Percentiles rank a stretch among this genome's conserved stretches.
phyloP scores from a whole-genome alignment of 352 stramenopile species.

The Globisporangium spiculum region DNA sequence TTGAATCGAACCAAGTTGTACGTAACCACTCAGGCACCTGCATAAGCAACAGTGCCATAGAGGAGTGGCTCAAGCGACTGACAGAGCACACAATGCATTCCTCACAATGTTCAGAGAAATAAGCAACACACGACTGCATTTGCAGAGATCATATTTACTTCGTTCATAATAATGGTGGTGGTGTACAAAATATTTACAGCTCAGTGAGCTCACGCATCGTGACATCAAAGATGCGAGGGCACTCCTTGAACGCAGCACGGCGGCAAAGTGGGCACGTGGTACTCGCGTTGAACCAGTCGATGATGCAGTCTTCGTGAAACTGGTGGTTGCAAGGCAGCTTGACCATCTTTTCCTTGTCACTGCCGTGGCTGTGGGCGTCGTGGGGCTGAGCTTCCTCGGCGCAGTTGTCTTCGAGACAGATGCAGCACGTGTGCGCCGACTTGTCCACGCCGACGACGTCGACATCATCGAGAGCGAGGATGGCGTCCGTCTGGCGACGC shows the following conservation, averaged over 20 bases:
- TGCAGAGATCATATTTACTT: slow-evolving; percentile 13
- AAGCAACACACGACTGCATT: not conserved
- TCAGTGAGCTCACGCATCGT: slow-evolving; percentile 31
- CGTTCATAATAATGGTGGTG: slow-evolving; percentile 14
- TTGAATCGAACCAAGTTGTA: slow-evolving; percentile 2
- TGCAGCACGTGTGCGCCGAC: slow-evolving; percentile 18
- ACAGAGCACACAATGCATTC: not conserved
- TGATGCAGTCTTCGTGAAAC: slow-evolving; percentile 79
- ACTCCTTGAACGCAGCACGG: slow-evolving; percentile 35
- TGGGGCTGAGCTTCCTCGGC: not conserved
- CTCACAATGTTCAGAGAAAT: not conserved
- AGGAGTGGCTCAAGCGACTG: not conserved
- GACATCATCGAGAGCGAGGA: slow-evolving; percentile 47
- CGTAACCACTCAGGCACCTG: no score
- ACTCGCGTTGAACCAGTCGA: slow-evolving; percentile 73
- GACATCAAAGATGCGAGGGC: slow-evolving; percentile 36
- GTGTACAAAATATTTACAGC: slow-evolving; percentile 1
- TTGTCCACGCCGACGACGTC: not conserved
- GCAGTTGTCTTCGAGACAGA: slow-evolving; percentile 8
- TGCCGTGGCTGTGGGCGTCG: slow-evolving; percentile 22
- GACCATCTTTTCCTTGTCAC: slow-evolving; percentile 41
- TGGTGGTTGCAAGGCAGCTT: slow-evolving; percentile 60
- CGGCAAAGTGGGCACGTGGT: slow-evolving; percentile 69
- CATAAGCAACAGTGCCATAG: not conserved
- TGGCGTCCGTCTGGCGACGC: slow-evolving; percentile 37